A percentile compares a stretch with the other conserved stretches of the same genome.
These are phyloP conservation scores for Fusarium sp. DNA, from an alignment of 2,329 filamentous ascomycete genomes.

Conservation along the genomic window DNA sequence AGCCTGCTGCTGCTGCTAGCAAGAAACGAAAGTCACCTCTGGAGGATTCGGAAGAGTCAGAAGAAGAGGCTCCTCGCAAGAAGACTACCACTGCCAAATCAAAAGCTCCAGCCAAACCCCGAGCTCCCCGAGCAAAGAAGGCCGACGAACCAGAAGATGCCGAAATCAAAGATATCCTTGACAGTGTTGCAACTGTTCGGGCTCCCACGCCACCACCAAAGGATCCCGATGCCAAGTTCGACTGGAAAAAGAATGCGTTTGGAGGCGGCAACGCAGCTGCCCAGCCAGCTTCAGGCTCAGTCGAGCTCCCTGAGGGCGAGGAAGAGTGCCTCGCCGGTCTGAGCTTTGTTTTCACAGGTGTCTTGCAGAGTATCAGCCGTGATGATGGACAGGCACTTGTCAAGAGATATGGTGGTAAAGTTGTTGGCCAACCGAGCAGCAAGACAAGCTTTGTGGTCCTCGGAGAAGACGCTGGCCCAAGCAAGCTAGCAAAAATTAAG, in stretches of 20 bases:
- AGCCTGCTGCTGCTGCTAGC: conserved; percentile 48
- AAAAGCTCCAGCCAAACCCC: conserved; percentile 68
- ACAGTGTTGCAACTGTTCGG: conserved; percentile 84
- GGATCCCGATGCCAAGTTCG: conserved; percentile 78
- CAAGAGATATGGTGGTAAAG: conserved; percentile 93
- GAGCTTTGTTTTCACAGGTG: conserved; percentile 94
- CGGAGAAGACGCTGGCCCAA: conserved; percentile 90
- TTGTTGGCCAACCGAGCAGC: conserved; percentile 84
- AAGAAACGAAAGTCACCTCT: conserved; percentile 71
- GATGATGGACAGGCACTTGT: conserved; percentile 88
- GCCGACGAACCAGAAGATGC: conserved; percentile 73
- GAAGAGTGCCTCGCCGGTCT: conserved; percentile 92
- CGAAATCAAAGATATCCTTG: conserved; percentile 82
- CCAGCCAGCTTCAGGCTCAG: conserved; percentile 70
- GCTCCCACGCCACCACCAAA: conserved; percentile 85
- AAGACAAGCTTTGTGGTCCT: conserved; percentile 96
- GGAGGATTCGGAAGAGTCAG: conserved; percentile 65
- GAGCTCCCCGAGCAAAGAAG: conserved; percentile 72
- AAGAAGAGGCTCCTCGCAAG: conserved; percentile 70
- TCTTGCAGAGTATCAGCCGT: conserved; percentile 81
- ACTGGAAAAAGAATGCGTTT: conserved; percentile 73
- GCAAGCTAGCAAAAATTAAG: conserved; percentile 88
- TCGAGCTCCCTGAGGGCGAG: conserved; percentile 82
- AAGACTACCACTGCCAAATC: conserved; percentile 69
- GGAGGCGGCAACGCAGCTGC: conserved; percentile 69